Evolutionary conservation across 371 early-diverging fungal genomes (phyloP), one percentile per base, ranked within the genome.

Genomic region (Mortierella sp.): DNA sequence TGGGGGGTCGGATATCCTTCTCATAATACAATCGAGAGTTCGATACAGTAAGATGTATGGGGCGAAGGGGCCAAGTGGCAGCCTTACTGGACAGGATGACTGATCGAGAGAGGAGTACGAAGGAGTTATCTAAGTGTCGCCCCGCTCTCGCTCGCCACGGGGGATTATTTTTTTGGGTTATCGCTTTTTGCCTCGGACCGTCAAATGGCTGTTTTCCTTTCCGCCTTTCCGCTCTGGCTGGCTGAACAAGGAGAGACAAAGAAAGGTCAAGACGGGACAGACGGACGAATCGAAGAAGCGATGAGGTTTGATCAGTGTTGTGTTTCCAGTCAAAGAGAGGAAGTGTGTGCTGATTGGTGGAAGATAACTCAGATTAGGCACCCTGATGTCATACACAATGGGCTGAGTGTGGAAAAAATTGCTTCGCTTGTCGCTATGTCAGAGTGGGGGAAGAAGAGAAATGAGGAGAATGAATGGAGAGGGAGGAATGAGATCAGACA

Each of bases 321-420:
- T n/a, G n/a, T n/a, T n/a, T n/a, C n/a, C n/a, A 6, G 61, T 1
- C 22, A 3, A 9, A 16, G 26, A 31, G 14, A 29, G n/a, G n/a
- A n/a, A n/a, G 11, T 19, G 39, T 31, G 61, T 22, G 61, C 22
- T 61, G 61, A 34, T 61, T 61, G 61, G 37, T 4, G 39, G 34
- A 34, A 61, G 61, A 61, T 61, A 61, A 61, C 61, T 37, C 37
- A 61, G 61, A 61, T 61, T 61, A 31, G 34, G 61, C 61, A 31
- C 37, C 9, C 61, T 61, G 61, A 61, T 61, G 61, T 61, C 61
- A 61, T 61, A 61, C 65, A 65, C 65, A 65, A 13, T 9, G 11
- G 41, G 65, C 40, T 26, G 40, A 43, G 43, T 65, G 2, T 65
- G 43, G 43, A 65, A 65, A 41, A 41, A 61, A 61, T 31, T 5